Evolutionary conservation across 768 basidiomycete species (phyloP), one percentile per base, ranked within the genome.

Genomic region (Boletellus emodensis): DNA sequence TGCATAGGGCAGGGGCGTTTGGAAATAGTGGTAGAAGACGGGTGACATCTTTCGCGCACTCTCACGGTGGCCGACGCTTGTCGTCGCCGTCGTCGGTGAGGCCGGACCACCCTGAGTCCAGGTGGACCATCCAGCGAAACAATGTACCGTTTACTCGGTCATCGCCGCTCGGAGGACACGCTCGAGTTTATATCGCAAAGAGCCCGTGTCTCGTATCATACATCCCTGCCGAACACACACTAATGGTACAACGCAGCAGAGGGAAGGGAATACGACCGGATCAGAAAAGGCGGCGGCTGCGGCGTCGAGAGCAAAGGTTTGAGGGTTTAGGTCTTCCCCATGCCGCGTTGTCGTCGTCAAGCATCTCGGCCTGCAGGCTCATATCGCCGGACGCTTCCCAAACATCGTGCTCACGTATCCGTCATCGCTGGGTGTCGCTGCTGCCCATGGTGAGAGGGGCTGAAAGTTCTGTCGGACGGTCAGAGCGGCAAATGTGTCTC

Each of bases 1-100:
- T 8, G 71, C 64, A 63, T 96, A 97, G 0, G 90, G 87, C 33
- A 96, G 64, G 22, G 93, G 94, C n/a, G 68, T 71, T 32, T 68
- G 72, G 69, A 95, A 94, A 62, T 81, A 73, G 64, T 95, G 88
- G 67, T 84, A 92, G 54, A 85, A 67, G 46, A 94, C 73, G 10
- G 91, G 85, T 18, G 83, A 78, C 30, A 82, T 24, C 24, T 24
- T 24, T 6, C 24, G 24, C 24, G 24, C 24, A 6, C 24, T 24
- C 24, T 24, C 24, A 24, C 24, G 24, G 24, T 3, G 24, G 24
- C 3, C 24, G 24, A 6, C 24, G 24, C n/a, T n/a, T n/a, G n/a
- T n/a, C n/a, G 24, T 24, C 24, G 24, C 24, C 24, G 24, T 24
- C 24, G 24, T 24, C 24, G 24, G 24, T 24, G 24, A n/a, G n/a